These are phyloP conservation scores for Carpinus viminea DNA, from an alignment of 306 rosid species.

Conservation along the genomic window DNA sequence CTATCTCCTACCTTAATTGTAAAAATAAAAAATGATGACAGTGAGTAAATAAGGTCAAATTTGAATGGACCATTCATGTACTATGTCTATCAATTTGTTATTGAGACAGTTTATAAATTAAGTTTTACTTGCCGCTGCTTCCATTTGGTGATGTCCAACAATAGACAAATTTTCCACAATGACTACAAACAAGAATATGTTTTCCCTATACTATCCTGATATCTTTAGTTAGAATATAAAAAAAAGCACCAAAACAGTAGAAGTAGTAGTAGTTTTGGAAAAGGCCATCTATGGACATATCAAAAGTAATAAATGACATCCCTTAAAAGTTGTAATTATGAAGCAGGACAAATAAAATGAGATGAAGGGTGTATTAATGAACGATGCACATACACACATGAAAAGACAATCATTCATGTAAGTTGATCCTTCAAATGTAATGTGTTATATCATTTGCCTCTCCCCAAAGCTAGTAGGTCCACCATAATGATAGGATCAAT, in stretches of 20 bases:
- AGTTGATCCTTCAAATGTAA: background rate
- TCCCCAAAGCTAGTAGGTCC: background rate
- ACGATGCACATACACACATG: background rate
- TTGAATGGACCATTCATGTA: background rate
- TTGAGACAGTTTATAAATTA: background rate
- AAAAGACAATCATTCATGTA: background rate
- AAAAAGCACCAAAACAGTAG: background rate
- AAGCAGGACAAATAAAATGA: background rate
- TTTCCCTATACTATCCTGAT: background rate
- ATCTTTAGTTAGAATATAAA: background rate
- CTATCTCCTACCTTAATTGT: constrained; percentile 78
- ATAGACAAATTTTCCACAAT: background rate
- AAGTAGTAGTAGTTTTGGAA: background rate
- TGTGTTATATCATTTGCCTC: background rate
- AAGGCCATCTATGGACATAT: background rate
- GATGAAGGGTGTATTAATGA: background rate
- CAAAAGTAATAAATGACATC: background rate
- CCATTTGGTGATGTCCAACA: background rate
- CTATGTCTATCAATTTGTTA: background rate
- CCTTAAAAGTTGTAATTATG: background rate
- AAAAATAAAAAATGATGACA: constrained; percentile 14
- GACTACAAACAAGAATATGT: background rate
- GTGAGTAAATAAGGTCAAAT: constrained; percentile 2
- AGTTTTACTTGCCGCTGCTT: background rate
- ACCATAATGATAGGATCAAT: background rate